Percentiles rank a stretch among this genome's conserved stretches.
phyloP scores from a whole-genome alignment of 106 monocot species.

The Dendrobium nobile region DNA sequence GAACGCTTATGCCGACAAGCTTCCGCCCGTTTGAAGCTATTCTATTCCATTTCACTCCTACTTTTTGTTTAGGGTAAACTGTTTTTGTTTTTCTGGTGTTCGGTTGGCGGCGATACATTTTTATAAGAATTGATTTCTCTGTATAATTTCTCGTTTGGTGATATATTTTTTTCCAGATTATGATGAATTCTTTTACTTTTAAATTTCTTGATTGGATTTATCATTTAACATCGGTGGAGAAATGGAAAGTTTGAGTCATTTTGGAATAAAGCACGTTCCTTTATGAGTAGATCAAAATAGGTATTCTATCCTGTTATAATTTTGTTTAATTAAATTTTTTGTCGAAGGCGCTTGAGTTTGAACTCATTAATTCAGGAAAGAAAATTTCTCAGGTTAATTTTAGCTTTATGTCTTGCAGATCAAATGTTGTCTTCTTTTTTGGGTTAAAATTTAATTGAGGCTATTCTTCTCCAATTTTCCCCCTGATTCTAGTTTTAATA shows the following conservation, averaged over 20 bases:
- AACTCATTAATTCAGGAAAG: not conserved
- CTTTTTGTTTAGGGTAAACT: not conserved
- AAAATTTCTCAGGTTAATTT: not conserved
- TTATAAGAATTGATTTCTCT: not conserved
- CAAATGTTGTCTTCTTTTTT: not conserved
- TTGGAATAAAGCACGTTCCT: not conserved
- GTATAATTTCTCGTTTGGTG: not conserved
- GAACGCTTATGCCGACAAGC: not conserved
- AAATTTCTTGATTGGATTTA: no score
- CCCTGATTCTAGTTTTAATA: not conserved
- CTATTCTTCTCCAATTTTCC: not conserved
- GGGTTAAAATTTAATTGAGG: no score
- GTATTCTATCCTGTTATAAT: not conserved
- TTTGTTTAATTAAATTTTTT: not conserved
- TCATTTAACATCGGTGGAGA: no score
- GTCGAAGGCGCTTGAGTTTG: not conserved
- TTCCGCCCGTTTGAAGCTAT: constrained; percentile 5
- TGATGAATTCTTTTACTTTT: not conserved
- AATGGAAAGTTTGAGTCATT: not conserved
- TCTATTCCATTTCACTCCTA: not conserved
- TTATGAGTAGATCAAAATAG: not conserved
- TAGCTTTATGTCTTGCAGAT: not conserved
- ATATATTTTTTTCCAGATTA: not conserved
- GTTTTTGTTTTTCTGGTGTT: not conserved
- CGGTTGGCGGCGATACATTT: not conserved